Evolutionary conservation across 176 grass and related monocot genomes (phyloP), one percentile per base, ranked within the genome.

Genomic region (Pontederia paniculata): DNA sequence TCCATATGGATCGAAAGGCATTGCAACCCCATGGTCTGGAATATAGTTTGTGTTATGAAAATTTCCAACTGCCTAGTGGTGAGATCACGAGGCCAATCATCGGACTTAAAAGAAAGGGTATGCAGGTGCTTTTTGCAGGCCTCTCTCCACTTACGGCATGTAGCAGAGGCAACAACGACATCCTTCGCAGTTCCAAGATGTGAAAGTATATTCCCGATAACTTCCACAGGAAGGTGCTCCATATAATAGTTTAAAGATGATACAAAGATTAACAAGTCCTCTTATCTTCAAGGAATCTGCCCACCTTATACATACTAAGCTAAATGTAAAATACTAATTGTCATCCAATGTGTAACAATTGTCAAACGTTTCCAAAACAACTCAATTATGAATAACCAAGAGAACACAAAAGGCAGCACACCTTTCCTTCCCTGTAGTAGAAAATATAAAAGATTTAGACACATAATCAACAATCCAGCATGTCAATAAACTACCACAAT

Each of bases 31-130:
- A 74, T 82, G 0, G 75, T 91, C 70, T 98, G 93, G 59, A 98
- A 98, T 76, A 98, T 84, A 52, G 83, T 98, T 52, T 88, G 83
- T 16, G 86, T 98, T 58, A 97, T 91, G 63, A 97, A 65, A 56
- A 98, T 88, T 69, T 98, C 93, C 57, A 98, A 50, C 41, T 98
- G 77, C 8, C 74, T 74, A 17, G 93, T 88, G 21, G 80, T 72
- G 71, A 98, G 74, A 65, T 87, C 77, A 9, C 71, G 77, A 54
- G 86, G 86, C 57, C 84, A 98, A 59, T 87, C 80, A 23, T 88
- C 65, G 0, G 86, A 98, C 44, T 78, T 84, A 62, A 98, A 98
- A 59, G 80, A 79, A 57, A 91, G 70, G 17, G 76, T 82, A 69
- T 76, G 83, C 43, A 98, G 83, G 66, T 98, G 93, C 23, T 70